These are phyloP conservation scores for Aureoboletus auriporus DNA, from an alignment of 768 basidiomycete species.

Conservation along the genomic window DNA sequence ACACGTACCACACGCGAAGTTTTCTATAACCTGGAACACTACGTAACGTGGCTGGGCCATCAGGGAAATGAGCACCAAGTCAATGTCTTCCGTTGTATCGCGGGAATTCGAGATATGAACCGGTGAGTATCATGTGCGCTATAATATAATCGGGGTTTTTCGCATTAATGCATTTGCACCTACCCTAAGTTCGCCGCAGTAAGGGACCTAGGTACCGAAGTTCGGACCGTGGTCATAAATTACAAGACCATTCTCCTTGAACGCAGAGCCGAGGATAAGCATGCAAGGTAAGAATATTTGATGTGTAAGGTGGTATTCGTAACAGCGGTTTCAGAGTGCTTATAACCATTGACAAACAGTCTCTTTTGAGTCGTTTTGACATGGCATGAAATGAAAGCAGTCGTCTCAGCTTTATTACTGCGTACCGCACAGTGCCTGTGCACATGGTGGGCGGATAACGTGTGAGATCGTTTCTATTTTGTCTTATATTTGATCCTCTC, in stretches of 20 bases:
- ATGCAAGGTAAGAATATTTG: not conserved
- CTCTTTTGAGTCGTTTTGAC: not conserved
- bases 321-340: not conserved
- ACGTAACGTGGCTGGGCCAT: not conserved
- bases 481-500: not conserved
- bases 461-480: constrained; percentile 5
- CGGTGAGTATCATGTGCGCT: no score
- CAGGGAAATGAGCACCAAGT: not conserved
- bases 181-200: not conserved
- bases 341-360: not conserved
- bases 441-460: not conserved
- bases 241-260: no score
- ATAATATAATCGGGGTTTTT: no score
- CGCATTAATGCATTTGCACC: not conserved
- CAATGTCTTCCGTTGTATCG: not conserved
- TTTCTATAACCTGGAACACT: not conserved
- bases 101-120: not conserved
- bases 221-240: no score
- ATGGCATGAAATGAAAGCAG: not conserved
- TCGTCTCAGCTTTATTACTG: not conserved
- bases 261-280: no score
- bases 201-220: no score
- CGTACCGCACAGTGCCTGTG: not conserved
- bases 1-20: no score
- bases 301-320: not conserved